phyloP scores from a whole-genome alignment of 352 stramenopile genomes.

The Lagenidium giganteum region DNA sequence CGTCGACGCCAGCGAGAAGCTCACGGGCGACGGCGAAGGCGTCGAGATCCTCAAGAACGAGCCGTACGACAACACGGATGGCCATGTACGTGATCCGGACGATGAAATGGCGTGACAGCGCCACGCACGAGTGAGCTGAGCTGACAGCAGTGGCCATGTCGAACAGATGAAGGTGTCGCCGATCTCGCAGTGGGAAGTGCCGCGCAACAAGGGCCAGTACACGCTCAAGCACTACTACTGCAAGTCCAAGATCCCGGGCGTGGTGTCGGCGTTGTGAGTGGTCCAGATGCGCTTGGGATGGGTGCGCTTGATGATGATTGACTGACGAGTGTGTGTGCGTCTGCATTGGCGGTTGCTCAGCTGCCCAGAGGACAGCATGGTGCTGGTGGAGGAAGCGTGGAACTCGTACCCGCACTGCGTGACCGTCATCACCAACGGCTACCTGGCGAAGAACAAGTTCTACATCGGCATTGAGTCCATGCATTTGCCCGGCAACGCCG shows the following conservation, averaged over 20 bases:
- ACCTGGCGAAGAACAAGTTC: conserved; percentile 84
- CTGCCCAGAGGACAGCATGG: conserved; percentile 81
- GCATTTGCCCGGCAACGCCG: conserved; percentile 52
- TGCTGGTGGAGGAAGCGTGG: conserved; percentile 83
- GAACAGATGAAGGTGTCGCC: conserved; percentile 66
- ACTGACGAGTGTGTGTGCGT: too few species aligned
- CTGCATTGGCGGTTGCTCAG: too few species aligned
- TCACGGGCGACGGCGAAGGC: conserved; percentile 77
- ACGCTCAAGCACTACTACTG: conserved; percentile 88
- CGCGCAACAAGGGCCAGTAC: conserved; percentile 80
- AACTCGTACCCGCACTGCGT: conserved; percentile 85
- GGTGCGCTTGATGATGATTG: conserved; percentile 1
- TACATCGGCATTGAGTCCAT: conserved; percentile 83
- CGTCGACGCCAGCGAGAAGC: conserved; percentile 79
- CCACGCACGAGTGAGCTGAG: not conserved
- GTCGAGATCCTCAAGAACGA: conserved; percentile 88
- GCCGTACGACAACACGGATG: conserved; percentile 81
- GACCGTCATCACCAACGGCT: conserved; percentile 82
- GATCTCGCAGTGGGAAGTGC: conserved; percentile 71
- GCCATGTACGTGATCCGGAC: conserved; percentile 43
- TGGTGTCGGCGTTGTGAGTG: conserved; percentile 60
- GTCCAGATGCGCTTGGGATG: not conserved
- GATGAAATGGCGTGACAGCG: not conserved
- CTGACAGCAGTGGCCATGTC: too few species aligned
- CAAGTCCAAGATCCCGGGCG: conserved; percentile 79